A percentile compares a stretch with the other conserved stretches of the same genome.
Conservation (phyloP, 2,329 filamentous ascomycete genomes). For the Juglanconis sp. region DNA sequence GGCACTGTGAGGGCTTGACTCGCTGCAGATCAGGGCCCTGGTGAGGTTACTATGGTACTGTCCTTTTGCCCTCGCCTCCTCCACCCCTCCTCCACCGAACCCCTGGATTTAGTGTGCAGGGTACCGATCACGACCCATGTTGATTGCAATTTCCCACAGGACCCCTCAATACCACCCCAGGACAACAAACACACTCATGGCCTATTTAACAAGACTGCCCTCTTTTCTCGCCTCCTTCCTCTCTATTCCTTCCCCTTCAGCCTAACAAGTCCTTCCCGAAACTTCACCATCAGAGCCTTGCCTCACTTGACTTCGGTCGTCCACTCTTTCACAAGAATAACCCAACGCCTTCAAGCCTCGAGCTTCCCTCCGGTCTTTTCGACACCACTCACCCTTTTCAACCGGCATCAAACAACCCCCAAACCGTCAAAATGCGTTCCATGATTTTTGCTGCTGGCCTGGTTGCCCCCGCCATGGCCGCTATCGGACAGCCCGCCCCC, state of each 20-base stretch:
- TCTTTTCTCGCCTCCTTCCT: slow-evolving; percentile 18
- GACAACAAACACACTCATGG: background rate
- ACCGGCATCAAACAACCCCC: slow-evolving; percentile 18
- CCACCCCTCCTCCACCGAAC: slow-evolving; percentile 27
- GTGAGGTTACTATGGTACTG: slow-evolving; percentile 18
- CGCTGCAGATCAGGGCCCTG: slow-evolving; percentile 4
- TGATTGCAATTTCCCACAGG: slow-evolving; percentile 18
- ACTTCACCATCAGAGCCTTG: slow-evolving; percentile 25
- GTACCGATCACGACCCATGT: slow-evolving; percentile 21
- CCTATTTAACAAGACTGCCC: slow-evolving; percentile 32
- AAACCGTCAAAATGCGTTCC: slow-evolving; percentile 60
- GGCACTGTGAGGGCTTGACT: slow-evolving; percentile 6
- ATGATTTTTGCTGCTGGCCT: slow-evolving; percentile 41
- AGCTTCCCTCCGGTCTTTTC: slow-evolving; percentile 29
- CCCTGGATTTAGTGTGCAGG: slow-evolving; percentile 27
- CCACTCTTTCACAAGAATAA: slow-evolving; percentile 33
- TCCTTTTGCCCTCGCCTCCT: slow-evolving; percentile 17
- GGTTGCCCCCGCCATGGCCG: slow-evolving; percentile 45
- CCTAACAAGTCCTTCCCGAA: slow-evolving; percentile 26
- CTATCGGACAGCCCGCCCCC: slow-evolving; percentile 18
- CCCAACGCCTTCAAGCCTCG: slow-evolving; percentile 22
- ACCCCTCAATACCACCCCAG: slow-evolving; percentile 9
- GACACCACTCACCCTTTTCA: slow-evolving; percentile 15
- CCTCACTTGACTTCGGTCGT: slow-evolving; percentile 39
- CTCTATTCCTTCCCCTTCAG: slow-evolving; percentile 28